These are phyloP conservation scores for Coriaria nepalensis DNA, from an alignment of 306 rosid genomes.

Conservation along the genomic window DNA sequence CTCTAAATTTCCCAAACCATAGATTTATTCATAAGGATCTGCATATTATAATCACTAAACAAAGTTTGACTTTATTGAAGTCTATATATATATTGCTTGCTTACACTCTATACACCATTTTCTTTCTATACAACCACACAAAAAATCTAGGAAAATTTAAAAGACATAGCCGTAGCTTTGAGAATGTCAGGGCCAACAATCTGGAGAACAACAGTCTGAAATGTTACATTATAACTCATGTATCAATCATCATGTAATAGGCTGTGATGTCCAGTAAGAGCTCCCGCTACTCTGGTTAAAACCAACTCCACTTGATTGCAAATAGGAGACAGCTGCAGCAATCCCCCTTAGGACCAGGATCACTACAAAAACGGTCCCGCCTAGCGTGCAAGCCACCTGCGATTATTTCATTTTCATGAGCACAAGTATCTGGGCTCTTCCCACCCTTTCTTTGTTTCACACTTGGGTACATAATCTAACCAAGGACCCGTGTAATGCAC, in stretches of 20 bases:
- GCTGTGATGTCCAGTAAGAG: constrained; percentile 33
- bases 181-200: too few species aligned
- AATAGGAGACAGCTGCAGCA: constrained; percentile 47
- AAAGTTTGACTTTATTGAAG: too few species aligned
- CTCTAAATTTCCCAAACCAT: too few species aligned
- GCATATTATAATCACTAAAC: too few species aligned
- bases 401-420: constrained; percentile 7
- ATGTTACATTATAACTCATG: not conserved
- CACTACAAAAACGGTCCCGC: constrained; percentile 50
- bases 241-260: constrained; percentile 5
- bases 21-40: too few species aligned
- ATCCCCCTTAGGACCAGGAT: constrained; percentile 47
- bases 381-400: constrained; percentile 56
- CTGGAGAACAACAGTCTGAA: not conserved
- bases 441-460: not conserved
- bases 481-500: too few species aligned
- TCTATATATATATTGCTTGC: too few species aligned
- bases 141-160: not conserved
- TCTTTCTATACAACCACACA: not conserved
- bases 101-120: too few species aligned
- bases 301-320: constrained; percentile 42
- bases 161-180: too few species aligned
- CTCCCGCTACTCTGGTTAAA: constrained; percentile 32
- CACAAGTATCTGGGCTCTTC: not conserved
- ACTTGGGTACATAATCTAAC: not conserved